phyloP scores from a whole-genome alignment of 1,284 basidiomycete species.

The Leccinum subrobustum region DNA sequence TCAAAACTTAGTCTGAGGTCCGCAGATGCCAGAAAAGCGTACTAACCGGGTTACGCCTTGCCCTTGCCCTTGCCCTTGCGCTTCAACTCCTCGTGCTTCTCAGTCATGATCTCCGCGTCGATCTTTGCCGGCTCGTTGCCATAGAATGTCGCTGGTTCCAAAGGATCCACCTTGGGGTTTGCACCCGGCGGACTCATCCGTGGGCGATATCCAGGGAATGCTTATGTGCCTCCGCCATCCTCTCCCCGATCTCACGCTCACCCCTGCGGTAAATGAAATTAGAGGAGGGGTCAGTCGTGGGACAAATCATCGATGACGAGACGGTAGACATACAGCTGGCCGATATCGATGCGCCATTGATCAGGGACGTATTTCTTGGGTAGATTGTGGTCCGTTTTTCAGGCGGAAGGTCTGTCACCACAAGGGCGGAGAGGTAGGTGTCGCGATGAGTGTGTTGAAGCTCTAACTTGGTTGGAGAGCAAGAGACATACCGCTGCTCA shows the following conservation, averaged over 20 bases:
- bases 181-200: conserved; percentile 19
- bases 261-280: conserved; percentile 32
- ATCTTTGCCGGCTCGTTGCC: conserved; percentile 64
- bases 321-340: conserved; percentile 37
- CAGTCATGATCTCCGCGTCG: conserved; percentile 54
- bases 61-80: conserved; percentile 40
- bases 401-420: conserved; percentile 12
- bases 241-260: conserved; percentile 41
- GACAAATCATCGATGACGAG: background rate
- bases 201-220: conserved; percentile 25
- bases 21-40: background rate
- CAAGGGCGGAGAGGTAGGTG: background rate
- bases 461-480: background rate
- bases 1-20: background rate
- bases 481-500: conserved; percentile 39
- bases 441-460: background rate
- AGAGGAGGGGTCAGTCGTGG: background rate
- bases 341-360: conserved; percentile 37
- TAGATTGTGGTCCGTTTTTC: conserved; percentile 21
- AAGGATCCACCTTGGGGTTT: conserved; percentile 38
- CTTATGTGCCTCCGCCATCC: conserved; percentile 36
- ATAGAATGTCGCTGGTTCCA: conserved; percentile 45
- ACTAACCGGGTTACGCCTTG: conserved; percentile 30
- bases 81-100: conserved; percentile 48
- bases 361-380: conserved; percentile 32